These are phyloP conservation scores for Talaromyces verruculosus DNA, from an alignment of 2,329 filamentous ascomycete species.

Conservation along the genomic window DNA sequence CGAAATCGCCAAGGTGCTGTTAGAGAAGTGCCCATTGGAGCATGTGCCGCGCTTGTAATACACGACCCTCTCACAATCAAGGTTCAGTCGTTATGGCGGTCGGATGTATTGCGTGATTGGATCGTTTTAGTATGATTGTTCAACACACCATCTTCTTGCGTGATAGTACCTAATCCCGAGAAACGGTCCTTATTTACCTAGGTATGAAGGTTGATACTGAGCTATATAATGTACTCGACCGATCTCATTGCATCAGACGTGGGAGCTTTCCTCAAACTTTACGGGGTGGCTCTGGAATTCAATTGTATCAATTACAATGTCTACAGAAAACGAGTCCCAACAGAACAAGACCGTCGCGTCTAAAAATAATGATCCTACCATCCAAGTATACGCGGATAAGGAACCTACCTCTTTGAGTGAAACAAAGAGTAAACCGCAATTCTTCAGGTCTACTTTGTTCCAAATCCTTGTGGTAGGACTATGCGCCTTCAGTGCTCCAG, in stretches of 20 bases:
- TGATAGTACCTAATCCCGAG: neutral
- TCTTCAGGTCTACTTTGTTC: constrained; percentile 47
- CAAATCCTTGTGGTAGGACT: constrained; percentile 44
- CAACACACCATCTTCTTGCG: neutral
- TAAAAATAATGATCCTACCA: neutral
- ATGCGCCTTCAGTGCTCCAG: constrained; percentile 45
- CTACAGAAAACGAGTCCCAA: neutral
- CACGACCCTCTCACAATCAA: neutral
- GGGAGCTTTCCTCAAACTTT: neutral
- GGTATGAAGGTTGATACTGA: neutral
- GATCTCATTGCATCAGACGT: neutral
- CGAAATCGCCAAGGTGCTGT: neutral
- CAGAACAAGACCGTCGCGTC: neutral
- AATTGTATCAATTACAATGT: neutral
- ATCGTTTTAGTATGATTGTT: neutral
- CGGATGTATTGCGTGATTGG: neutral
- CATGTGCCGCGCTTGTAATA: neutral
- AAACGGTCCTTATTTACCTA: neutral
- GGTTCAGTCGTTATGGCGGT: neutral
- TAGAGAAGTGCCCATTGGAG: neutral
- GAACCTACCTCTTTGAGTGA: neutral
- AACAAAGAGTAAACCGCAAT: neutral
- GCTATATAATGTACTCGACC: neutral
- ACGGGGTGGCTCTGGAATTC: neutral
- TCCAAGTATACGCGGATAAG: neutral